Percentiles rank a stretch among this genome's conserved stretches.
phyloP scores from a whole-genome alignment of 306 rosid genomes.

The Alnus glutinosa region DNA sequence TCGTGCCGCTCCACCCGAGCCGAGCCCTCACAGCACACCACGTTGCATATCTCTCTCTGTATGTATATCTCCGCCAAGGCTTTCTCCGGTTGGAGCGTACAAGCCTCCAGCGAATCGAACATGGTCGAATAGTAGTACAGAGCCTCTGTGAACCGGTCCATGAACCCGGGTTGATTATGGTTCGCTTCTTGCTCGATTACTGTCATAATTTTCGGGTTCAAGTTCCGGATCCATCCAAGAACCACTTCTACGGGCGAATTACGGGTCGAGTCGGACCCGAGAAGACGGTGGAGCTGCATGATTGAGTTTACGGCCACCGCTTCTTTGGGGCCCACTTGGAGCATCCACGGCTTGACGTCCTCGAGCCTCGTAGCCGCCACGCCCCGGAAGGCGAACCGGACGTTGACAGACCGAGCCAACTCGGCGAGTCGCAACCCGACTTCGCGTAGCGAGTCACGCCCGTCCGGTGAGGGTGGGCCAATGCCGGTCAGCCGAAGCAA shows the following conservation, averaged over 20 bases:
- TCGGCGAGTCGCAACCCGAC: constrained; percentile 75
- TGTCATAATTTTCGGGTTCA: constrained; percentile 75
- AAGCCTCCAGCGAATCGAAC: constrained; percentile 84
- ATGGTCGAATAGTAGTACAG: constrained; percentile 78
- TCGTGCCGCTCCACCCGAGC: constrained; percentile 84
- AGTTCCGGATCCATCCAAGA: constrained; percentile 61
- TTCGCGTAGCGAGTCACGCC: constrained; percentile 78
- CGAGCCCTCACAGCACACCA: constrained; percentile 77
- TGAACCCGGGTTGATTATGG: constrained; percentile 66
- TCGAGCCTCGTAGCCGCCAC: constrained; percentile 81
- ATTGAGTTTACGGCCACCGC: constrained; percentile 83
- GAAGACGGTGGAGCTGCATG: constrained; percentile 79
- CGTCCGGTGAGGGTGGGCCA: constrained; percentile 93
- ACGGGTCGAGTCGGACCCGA: constrained; percentile 47
- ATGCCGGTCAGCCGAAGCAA: constrained; percentile 73
- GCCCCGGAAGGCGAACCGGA: constrained; percentile 81
- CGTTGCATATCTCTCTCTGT: constrained; percentile 76
- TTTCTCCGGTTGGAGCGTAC: constrained; percentile 67
- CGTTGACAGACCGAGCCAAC: constrained; percentile 80
- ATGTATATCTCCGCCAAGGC: constrained; percentile 74
- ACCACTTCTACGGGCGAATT: constrained; percentile 41
- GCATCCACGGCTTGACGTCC: constrained; percentile 95
- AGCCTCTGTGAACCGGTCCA: constrained; percentile 89
- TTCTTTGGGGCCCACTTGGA: constrained; percentile 65
- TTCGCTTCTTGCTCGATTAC: constrained; percentile 90